Base-by-base conservation (phyloP, 306 rosid genomes). In the Inga oerstediana region DNA sequence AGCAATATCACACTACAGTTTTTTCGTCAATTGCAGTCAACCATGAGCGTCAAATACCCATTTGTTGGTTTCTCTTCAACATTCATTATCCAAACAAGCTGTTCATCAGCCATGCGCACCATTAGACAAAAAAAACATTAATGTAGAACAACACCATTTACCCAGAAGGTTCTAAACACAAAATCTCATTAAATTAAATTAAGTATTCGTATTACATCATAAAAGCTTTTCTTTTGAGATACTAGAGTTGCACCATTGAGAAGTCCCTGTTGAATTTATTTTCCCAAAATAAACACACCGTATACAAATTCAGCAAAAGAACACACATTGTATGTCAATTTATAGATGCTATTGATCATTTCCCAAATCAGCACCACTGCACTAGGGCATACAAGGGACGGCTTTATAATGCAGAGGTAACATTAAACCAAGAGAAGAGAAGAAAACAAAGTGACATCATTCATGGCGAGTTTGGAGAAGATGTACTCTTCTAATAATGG, bases 361-460 rank as follows among this genome's bases (percentile, higher is more conserved):
- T 58, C 56, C 74, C 19, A 68, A 27, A 77, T 66, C 80, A 77
- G 72, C 48, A 66, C 6, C 20, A 64, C 79, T 62, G 65, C 30
- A 52, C 9, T 8, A 64, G 70, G 61, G 15, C 12, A 67, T 46
- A 45, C 19, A 80, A 0, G 73, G 39, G 58, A 77, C 73, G 46
- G 34, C 45, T 58, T 58, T 24, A 22, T 61, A 79, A 27, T 72
- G 48, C 39, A 59, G 39, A 46, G 30, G 69, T 65, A 79, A 34
- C 17, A 48, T 67, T 8, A 7, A 10, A 37, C 8, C 7, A 37
- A 37, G 41, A 37, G 10, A 8, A 5, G 7, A 51, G 16, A 51
- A 17, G 10, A 32, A 3, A 37, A 20, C 27, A 17, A 45, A 9
- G 35, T 39, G 49, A 78, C 30, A 54, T 13, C 72, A 46, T 37